Conservation (phyloP, 495 filamentous ascomycete genomes). For the Achaetomiella virescens region DNA sequence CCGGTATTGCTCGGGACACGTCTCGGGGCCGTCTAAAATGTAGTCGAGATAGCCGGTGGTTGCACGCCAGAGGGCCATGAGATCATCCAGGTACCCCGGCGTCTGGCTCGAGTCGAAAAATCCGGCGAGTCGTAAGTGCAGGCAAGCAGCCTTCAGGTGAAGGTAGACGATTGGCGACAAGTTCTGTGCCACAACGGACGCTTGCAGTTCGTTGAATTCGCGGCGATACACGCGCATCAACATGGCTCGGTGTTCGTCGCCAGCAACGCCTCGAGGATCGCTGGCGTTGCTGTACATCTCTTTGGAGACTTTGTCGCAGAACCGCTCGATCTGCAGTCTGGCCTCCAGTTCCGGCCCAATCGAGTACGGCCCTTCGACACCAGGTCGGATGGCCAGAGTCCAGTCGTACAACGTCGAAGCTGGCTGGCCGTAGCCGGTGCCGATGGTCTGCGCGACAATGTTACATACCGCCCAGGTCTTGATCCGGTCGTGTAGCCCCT, state of each 20-base stretch:
- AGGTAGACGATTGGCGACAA: constrained; percentile 57
- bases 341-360: constrained; percentile 61
- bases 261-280: constrained; percentile 66
- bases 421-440: constrained; percentile 86
- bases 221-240: constrained; percentile 55
- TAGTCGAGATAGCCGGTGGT: constrained; percentile 69
- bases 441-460: constrained; percentile 84
- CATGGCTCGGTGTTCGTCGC: constrained; percentile 62
- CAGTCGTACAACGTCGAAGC: constrained; percentile 85
- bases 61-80: constrained; percentile 71
- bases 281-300: constrained; percentile 74
- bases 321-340: constrained; percentile 71
- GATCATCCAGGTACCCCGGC: constrained; percentile 67
- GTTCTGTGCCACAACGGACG: constrained; percentile 44
- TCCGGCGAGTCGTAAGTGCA: constrained; percentile 78
- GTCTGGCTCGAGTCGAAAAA: constrained; percentile 79
- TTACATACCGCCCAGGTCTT: constrained; percentile 90
- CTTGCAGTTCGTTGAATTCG: constrained; percentile 50
- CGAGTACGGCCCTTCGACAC: constrained; percentile 57
- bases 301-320: constrained; percentile 80
- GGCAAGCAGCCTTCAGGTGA: constrained; percentile 69
- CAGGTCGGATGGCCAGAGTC: constrained; percentile 62
- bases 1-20: constrained; percentile 17
- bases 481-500: constrained; percentile 78
- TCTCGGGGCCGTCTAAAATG: constrained; percentile 51